phyloP scores from a whole-genome alignment of 495 filamentous ascomycete genomes.

The Annulohypoxylon nitens region DNA sequence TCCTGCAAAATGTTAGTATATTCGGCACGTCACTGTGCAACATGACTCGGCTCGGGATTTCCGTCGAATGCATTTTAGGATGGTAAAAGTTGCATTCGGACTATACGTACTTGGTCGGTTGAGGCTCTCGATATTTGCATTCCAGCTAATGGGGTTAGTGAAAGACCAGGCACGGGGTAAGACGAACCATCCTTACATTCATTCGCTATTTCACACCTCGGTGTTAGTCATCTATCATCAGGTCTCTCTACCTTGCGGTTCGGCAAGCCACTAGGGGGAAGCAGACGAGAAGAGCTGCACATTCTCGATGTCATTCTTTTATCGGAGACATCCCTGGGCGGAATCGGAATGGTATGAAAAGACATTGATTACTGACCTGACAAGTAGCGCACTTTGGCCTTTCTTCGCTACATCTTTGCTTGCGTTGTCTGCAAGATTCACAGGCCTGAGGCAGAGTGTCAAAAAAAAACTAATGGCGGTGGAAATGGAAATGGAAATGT shows the following conservation, averaged over 20 bases:
- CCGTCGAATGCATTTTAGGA: constrained; percentile 33
- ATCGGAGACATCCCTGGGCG: constrained; percentile 5
- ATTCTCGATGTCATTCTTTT: constrained; percentile 18
- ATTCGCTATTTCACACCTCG: constrained; percentile 41
- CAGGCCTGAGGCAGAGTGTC: constrained; percentile 65
- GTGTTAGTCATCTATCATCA: constrained; percentile 47
- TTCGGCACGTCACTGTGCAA: constrained; percentile 27
- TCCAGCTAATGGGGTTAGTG: constrained; percentile 60
- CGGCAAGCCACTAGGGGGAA: constrained; percentile 28
- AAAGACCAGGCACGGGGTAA: constrained; percentile 25
- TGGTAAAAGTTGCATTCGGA: constrained; percentile 27
- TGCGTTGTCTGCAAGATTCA: constrained; percentile 84
- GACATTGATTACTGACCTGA: constrained; percentile 51
- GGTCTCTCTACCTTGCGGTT: constrained; percentile 20
- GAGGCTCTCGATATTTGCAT: constrained; percentile 71
- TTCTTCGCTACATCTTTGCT: constrained; percentile 92
- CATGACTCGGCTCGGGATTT: constrained; percentile 26
- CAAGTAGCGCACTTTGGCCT: constrained; percentile 81
- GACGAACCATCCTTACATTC: constrained; percentile 44
- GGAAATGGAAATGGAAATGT: neutral
- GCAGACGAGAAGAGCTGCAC: constrained; percentile 20
- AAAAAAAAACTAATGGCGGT: constrained; percentile 12
- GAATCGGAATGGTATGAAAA: constrained; percentile 13
- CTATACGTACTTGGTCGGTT: constrained; percentile 73
- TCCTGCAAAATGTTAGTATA: constrained; percentile 57